Base-by-base conservation (phyloP, 805 yeast species). In the Cyberlindnera saturnus region DNA sequence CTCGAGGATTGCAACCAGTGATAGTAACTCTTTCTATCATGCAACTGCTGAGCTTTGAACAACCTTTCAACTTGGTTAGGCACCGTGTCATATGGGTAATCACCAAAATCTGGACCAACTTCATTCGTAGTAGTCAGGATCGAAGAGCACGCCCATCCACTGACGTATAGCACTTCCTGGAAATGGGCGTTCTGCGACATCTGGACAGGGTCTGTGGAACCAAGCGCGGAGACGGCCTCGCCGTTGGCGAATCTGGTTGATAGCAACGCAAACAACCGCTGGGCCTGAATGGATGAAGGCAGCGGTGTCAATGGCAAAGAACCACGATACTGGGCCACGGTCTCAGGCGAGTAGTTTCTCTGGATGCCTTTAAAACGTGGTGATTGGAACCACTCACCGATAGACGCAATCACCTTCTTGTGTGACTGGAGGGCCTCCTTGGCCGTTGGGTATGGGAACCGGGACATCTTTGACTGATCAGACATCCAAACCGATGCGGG, bases 21-120 rank as follows among this genome's bases (percentile, higher is more conserved):
- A 43, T 66, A 62, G 56, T 66, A 70, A 2, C 74, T 52, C 53
- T 75, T 75, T 38, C 67, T 67, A 53, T 79, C 85, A 50, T 79
- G 85, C 50, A 77, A 63, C 47, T 63, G 64, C 60, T 79, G 83
- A 1, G 82, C 79, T 49, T 74, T 70, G 59, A 77, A 78, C 30
- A 79, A 53, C 42, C 82, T 65, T 43, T 77, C 79, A 6, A 77
- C 83, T 53, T 78, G 81, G 51, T 76, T 76, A n/a, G 86, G 86
- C 2, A 80, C 82, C 0, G 86, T 80, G 50, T 79, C 79, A 52
- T 79, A 79, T 0, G 86, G 85, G 53, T 80, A 80, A 56, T 80
- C 86, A 17, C 84, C 86, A 57, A 77, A 76, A 54, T 80, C 86
- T 1, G 84, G 82, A 2, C 79, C 71, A 3, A 77, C 81, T 50